Evolutionary conservation across 768 basidiomycete species (phyloP).

Genomic region (Mycena pura): DNA sequence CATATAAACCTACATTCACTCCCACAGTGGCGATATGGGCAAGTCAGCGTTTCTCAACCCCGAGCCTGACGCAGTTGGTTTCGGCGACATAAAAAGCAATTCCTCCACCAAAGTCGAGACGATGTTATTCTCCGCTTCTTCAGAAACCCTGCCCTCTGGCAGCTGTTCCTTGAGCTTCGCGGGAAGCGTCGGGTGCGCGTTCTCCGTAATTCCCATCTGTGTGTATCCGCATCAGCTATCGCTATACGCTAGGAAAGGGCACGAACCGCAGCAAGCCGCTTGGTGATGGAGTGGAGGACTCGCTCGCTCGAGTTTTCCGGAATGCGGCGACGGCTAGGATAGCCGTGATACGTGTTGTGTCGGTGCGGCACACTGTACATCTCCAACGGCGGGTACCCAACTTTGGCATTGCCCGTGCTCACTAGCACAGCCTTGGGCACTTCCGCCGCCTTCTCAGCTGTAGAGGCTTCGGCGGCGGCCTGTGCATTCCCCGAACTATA

Average conservation of each 20-base stretch:
- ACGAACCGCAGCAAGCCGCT: slow-evolving; percentile 69
- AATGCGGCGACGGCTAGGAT: slow-evolving; percentile 33
- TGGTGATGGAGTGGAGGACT: slow-evolving; percentile 57
- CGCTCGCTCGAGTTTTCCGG: slow-evolving; percentile 46
- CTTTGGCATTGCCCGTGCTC: slow-evolving; percentile 59
- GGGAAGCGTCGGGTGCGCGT: slow-evolving; percentile 57
- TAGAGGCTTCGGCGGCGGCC: background rate
- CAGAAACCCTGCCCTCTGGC: slow-evolving; percentile 50
- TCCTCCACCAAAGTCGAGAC: slow-evolving; percentile 68
- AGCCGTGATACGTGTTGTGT: slow-evolving; percentile 50
- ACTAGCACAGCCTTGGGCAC: slow-evolving; percentile 48
- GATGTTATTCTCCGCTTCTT: slow-evolving; percentile 69
- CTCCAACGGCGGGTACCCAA: slow-evolving; percentile 67
- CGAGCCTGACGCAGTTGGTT: slow-evolving; percentile 45
- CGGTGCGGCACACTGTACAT: slow-evolving; percentile 63
- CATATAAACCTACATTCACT: slow-evolving; percentile 1
- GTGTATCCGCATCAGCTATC: too few species aligned
- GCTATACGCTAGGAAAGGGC: background rate
- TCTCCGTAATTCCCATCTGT: slow-evolving; percentile 80
- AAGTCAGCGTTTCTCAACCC: slow-evolving; percentile 41
- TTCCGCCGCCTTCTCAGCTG: slow-evolving; percentile 17
- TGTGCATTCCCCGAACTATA: background rate
- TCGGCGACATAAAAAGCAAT: slow-evolving; percentile 53
- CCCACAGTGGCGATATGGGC: slow-evolving; percentile 37
- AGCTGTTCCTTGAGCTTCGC: slow-evolving; percentile 59